Conservation (phyloP, 768 basidiomycete species). For the Trametes punicea region DNA sequence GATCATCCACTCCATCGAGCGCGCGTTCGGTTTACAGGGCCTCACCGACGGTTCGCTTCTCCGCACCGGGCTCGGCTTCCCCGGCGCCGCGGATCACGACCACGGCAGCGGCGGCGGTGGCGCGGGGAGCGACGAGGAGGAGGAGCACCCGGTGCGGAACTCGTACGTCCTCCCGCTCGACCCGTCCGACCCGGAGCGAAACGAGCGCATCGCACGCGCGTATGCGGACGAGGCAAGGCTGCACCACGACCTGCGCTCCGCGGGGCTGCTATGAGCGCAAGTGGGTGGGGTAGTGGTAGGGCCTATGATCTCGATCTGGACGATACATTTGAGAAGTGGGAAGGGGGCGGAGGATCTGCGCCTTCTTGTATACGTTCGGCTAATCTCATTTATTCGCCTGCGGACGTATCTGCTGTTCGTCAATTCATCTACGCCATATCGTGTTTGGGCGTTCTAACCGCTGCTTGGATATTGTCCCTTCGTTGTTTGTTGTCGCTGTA, state of each 20-base stretch:
- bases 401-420: neutral
- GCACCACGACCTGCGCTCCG: constrained; percentile 56
- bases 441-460: neutral
- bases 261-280: constrained; percentile 52
- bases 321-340: too few species aligned
- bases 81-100: constrained; percentile 12
- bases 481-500: constrained; percentile 7
- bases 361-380: constrained; percentile 14
- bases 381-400: constrained; percentile 4
- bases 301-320: too few species aligned
- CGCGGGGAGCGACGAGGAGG: constrained; percentile 4
- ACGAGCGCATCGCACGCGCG: constrained; percentile 42
- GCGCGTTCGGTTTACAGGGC: constrained; percentile 21
- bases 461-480: neutral
- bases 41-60: constrained; percentile 29
- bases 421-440: neutral
- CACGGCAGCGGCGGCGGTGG: neutral
- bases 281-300: too few species aligned
- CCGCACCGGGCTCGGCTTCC: constrained; percentile 31
- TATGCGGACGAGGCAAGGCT: constrained; percentile 54
- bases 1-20: constrained; percentile 33
- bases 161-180: constrained; percentile 41
- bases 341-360: neutral
- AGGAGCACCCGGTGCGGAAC: constrained; percentile 16
- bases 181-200: constrained; percentile 41